These are phyloP conservation scores for Samsoniella hepiali DNA, from an alignment of 2,329 filamentous ascomycete species.

Conservation along the genomic window DNA sequence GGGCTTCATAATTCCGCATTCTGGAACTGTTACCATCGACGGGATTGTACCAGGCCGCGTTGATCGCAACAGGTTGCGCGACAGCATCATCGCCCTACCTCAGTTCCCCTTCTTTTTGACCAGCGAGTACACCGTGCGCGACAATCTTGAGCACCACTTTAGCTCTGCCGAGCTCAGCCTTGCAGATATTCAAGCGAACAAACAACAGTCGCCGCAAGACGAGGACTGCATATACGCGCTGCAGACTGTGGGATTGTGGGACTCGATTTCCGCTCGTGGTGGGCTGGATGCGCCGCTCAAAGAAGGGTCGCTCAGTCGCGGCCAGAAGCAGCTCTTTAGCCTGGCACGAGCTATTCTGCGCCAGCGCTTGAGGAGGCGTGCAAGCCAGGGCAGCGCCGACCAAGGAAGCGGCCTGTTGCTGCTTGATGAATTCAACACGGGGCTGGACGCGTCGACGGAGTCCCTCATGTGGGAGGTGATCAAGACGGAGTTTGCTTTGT, in stretches of 20 bases:
- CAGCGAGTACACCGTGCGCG: conserved; percentile 8
- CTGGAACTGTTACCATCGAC: background rate
- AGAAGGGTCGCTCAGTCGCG: conserved; percentile 14
- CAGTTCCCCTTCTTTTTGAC: conserved; percentile 13
- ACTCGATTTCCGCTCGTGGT: background rate
- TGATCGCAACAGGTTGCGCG: conserved; percentile 1
- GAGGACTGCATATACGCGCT: conserved; percentile 11
- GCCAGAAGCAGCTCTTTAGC: conserved; percentile 20
- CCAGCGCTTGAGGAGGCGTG: background rate
- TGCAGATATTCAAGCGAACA: background rate
- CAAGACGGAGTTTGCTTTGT: conserved; percentile 25
- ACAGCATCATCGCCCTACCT: background rate
- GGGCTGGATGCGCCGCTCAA: conserved; percentile 13
- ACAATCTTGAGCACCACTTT: conserved; percentile 13
- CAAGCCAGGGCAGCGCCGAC: background rate
- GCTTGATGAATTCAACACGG: conserved; percentile 25
- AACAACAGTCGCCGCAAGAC: background rate
- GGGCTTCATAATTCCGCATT: background rate
- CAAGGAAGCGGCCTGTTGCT: background rate
- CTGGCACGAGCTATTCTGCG: conserved; percentile 17
- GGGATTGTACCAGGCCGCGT: background rate
- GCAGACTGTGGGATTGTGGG: conserved; percentile 14
- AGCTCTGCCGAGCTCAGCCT: background rate
- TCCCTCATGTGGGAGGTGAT: conserved; percentile 27
- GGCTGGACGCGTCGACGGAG: conserved; percentile 30